Evolutionary conservation across 768 basidiomycete genomes (phyloP).

Genomic region (Tulasnella sp.): DNA sequence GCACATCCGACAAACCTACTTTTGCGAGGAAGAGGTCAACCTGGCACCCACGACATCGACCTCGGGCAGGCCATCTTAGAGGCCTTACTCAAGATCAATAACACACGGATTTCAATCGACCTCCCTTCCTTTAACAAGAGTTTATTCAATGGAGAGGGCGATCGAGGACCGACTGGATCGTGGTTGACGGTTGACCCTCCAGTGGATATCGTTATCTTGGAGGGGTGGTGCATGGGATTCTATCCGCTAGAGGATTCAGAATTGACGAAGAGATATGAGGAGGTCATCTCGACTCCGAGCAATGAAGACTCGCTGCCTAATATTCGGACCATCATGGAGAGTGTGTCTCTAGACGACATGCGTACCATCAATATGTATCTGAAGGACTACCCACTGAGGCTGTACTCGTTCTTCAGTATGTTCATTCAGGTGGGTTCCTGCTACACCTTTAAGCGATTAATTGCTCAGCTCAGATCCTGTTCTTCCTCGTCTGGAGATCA

Average conservation of each 20-base stretch:
- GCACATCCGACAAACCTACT: constrained; percentile 51
- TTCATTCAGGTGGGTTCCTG: constrained; percentile 57
- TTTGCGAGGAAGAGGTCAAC: constrained; percentile 77
- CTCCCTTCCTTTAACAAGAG: constrained; percentile 88
- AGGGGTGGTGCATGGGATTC: constrained; percentile 96
- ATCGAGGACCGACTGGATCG: constrained; percentile 46
- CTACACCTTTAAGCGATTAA: not conserved
- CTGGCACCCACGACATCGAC: constrained; percentile 79
- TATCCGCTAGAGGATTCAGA: constrained; percentile 44
- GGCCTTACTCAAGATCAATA: constrained; percentile 39
- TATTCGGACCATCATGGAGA: constrained; percentile 27
- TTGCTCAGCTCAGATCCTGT: not conserved
- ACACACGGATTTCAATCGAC: constrained; percentile 27
- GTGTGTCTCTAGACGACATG: constrained; percentile 38
- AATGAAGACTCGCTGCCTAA: constrained; percentile 16
- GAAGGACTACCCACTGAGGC: constrained; percentile 39
- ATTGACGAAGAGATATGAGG: constrained; percentile 41
- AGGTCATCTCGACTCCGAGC: constrained; percentile 19
- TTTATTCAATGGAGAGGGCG: constrained; percentile 68
- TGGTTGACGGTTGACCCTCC: constrained; percentile 39
- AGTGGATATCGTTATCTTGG: constrained; percentile 77
- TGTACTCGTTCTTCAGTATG: constrained; percentile 64
- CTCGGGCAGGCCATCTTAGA: constrained; percentile 49
- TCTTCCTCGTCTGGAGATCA: constrained; percentile 11
- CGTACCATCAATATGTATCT: constrained; percentile 54